Evolutionary conservation across 2,329 filamentous ascomycete genomes (phyloP).

Genomic region (Colletotrichum siamense): DNA sequence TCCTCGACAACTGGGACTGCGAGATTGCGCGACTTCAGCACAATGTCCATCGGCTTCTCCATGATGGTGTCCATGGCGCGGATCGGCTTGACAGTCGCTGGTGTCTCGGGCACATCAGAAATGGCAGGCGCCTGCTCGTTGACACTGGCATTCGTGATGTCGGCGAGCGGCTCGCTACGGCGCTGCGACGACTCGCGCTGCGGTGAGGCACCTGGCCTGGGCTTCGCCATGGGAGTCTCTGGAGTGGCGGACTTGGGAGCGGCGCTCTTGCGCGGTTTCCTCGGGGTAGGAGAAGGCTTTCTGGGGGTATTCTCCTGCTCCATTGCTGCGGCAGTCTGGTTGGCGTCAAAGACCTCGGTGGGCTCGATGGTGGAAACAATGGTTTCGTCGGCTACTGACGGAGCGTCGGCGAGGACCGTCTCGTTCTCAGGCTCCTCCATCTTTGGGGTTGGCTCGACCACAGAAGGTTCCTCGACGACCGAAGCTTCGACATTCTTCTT

Average conservation of each 20-base stretch:
- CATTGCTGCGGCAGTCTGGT: conserved; percentile 34
- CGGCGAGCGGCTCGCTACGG: conserved; percentile 66
- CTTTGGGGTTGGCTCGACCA: not conserved
- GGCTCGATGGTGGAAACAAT: conserved; percentile 24
- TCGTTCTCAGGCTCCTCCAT: not conserved
- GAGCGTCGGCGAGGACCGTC: not conserved
- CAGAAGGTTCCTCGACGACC: not conserved
- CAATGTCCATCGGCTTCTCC: conserved; percentile 92
- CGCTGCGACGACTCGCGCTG: conserved; percentile 55
- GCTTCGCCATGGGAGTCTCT: conserved; percentile 46
- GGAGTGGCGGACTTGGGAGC: conserved; percentile 47
- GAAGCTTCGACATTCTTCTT: conserved; percentile 47
- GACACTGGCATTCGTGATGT: conserved; percentile 73
- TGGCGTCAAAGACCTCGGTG: conserved; percentile 41
- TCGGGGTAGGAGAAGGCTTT: conserved; percentile 51
- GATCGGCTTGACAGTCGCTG: conserved; percentile 69
- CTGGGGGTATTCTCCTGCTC: conserved; percentile 36
- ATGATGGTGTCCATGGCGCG: conserved; percentile 78
- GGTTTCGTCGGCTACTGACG: not conserved
- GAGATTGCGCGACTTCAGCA: conserved; percentile 82
- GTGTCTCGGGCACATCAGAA: conserved; percentile 45
- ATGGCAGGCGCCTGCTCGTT: conserved; percentile 62
- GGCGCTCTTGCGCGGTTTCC: conserved; percentile 69
- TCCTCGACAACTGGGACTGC: conserved; percentile 74
- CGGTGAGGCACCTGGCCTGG: conserved; percentile 62